phyloP scores from a whole-genome alignment of 495 filamentous ascomycete genomes.

The Cladorrhinum samala region DNA sequence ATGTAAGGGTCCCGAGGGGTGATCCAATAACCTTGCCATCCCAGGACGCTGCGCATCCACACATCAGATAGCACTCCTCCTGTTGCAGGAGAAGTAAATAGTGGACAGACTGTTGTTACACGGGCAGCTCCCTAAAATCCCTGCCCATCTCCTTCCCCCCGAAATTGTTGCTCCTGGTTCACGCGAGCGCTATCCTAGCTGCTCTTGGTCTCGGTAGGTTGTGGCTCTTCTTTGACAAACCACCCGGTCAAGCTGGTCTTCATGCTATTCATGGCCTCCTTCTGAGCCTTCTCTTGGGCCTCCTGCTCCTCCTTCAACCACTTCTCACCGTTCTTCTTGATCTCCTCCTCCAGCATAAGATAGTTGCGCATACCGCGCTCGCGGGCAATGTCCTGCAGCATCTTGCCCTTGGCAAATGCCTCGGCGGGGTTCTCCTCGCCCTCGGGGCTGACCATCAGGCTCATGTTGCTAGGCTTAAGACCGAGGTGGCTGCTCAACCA shows the following conservation, averaged over 20 bases:
- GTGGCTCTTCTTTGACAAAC: conserved; percentile 30
- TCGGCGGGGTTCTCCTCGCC: conserved; percentile 65
- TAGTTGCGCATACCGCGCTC: conserved; percentile 89
- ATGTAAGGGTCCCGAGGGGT: no score
- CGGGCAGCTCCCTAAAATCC: neutral
- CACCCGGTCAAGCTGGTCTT: conserved; percentile 45
- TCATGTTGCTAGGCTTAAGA: conserved; percentile 56
- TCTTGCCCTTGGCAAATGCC: conserved; percentile 82
- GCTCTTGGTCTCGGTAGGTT: neutral
- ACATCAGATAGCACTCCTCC: no score
- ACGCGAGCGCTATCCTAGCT: no score
- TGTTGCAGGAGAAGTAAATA: neutral
- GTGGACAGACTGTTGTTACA: neutral
- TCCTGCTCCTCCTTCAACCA: conserved; percentile 89
- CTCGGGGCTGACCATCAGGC: conserved; percentile 47
- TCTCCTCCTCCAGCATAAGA: conserved; percentile 78
- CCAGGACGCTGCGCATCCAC: no score
- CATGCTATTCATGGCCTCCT: conserved; percentile 85
- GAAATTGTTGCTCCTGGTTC: no score
- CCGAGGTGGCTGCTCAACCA: conserved; percentile 66
- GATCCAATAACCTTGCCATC: no score
- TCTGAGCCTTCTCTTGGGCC: conserved; percentile 74
- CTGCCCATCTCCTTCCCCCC: no score
- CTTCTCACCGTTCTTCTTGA: conserved; percentile 84
- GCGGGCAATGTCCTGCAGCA: conserved; percentile 85